A percentile compares a stretch with the other conserved stretches of the same genome.
Evolutionary conservation across 2,329 filamentous ascomycete genomes (phyloP).

Genomic region (Diaporthe caulivora): DNA sequence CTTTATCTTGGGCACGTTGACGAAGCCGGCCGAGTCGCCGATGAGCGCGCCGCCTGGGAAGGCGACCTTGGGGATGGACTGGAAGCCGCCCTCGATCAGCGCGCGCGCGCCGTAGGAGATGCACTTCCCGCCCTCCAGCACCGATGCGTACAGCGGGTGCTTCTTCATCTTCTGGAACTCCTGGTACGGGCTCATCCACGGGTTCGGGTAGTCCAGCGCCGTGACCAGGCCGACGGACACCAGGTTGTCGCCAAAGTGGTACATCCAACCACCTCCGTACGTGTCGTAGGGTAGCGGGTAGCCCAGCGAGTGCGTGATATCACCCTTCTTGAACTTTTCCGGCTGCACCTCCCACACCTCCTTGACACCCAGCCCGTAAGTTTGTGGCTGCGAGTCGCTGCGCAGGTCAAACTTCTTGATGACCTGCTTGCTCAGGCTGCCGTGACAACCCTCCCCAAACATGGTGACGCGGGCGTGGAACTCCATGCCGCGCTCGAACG

Average conservation of each 20-base stretch:
- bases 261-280: constrained; percentile 99
- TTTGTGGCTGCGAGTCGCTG: constrained; percentile 91
- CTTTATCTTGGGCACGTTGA: constrained; percentile 99
- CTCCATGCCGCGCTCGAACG: constrained; percentile 97
- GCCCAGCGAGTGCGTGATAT: constrained; percentile 90
- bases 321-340: constrained; percentile 89
- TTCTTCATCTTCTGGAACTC: constrained; percentile 99
- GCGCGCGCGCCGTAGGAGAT: constrained; percentile 95
- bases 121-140: constrained; percentile 96
- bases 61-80: constrained; percentile 96
- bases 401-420: constrained; percentile 94
- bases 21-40: constrained; percentile 94
- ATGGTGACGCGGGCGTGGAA: constrained; percentile 94
- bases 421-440: constrained; percentile 93
- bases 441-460: constrained; percentile 95
- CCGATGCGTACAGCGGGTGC: constrained; percentile 87
- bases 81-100: constrained; percentile 94
- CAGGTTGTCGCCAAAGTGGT: constrained; percentile 98
- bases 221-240: constrained; percentile 93
- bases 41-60: constrained; percentile 97
- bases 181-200: constrained; percentile 93
- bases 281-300: constrained; percentile 90
- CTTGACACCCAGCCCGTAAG: constrained; percentile 93
- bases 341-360: constrained; percentile 98
- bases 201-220: constrained; percentile 95